Conservation (phyloP, 306 rosid species). For the Quercus wislizeni region DNA sequence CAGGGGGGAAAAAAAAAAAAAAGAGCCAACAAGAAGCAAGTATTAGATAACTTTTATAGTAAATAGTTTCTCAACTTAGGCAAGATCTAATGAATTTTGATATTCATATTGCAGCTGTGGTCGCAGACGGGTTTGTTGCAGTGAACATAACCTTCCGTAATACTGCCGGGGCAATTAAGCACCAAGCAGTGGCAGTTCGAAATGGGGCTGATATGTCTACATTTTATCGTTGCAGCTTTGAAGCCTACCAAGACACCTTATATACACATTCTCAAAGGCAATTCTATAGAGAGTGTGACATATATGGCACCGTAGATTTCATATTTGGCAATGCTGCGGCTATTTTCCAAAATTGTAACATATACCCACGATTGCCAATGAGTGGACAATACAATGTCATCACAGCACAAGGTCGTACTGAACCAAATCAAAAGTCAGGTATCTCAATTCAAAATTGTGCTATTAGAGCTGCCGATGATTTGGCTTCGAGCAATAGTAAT, state of each 20-base stretch:
- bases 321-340: conserved; percentile 93
- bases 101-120: conserved; percentile 53
- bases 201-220: conserved; percentile 81
- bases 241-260: conserved; percentile 84
- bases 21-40: no score
- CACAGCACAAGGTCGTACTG: conserved; percentile 84
- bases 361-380: conserved; percentile 83
- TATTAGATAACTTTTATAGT: no score
- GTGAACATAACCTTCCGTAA: conserved; percentile 76
- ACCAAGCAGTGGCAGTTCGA: conserved; percentile 85
- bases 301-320: conserved; percentile 90
- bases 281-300: conserved; percentile 81
- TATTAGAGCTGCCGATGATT: conserved; percentile 55
- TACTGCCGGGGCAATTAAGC: conserved; percentile 86
- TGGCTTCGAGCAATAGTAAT: conserved; percentile 23
- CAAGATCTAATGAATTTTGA: neutral
- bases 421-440: conserved; percentile 82
- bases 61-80: neutral
- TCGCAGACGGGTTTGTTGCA: conserved; percentile 71
- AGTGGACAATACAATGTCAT: conserved; percentile 81
- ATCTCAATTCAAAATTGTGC: conserved; percentile 70
- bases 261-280: conserved; percentile 82
- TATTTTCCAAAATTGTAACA: conserved; percentile 76
- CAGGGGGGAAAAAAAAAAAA: no score
- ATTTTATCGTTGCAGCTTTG: conserved; percentile 87